Percentiles rank a stretch among this genome's conserved stretches.
Evolutionary conservation across 2,329 filamentous ascomycete genomes (phyloP).

Genomic region (Huntiella decipiens): DNA sequence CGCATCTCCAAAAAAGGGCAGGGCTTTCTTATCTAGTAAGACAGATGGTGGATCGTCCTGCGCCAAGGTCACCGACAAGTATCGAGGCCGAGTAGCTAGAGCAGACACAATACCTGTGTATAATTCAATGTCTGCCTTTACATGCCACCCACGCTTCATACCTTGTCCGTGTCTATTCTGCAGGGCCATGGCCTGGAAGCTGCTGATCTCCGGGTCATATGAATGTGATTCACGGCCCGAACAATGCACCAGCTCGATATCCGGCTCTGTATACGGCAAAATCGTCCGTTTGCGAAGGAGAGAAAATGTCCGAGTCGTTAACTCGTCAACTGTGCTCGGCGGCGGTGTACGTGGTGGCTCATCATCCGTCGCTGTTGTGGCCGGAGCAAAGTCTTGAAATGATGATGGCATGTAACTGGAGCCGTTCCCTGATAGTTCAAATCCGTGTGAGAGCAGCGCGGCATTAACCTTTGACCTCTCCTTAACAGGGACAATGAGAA

Average conservation of each 20-base stretch:
- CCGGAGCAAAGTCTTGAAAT: constrained; percentile 1
- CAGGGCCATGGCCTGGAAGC: constrained; percentile 15
- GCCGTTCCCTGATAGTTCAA: constrained; percentile 53
- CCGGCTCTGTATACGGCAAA: constrained; percentile 47
- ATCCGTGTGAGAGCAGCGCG: constrained; percentile 60
- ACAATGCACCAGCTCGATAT: constrained; percentile 61
- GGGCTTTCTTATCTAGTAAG: constrained; percentile 48
- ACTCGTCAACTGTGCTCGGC: constrained; percentile 56
- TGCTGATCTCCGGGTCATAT: constrained; percentile 14
- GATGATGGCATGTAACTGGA: constrained; percentile 16
- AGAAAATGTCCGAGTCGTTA: constrained; percentile 67
- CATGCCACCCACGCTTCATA: constrained; percentile 28
- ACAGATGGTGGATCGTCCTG: constrained; percentile 56
- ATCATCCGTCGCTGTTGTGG: background rate
- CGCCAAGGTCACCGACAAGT: constrained; percentile 56
- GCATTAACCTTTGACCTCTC: constrained; percentile 55
- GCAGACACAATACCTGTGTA: constrained; percentile 45
- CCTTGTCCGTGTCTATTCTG: constrained; percentile 12
- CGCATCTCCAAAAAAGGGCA: constrained; percentile 49
- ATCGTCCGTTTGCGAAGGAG: constrained; percentile 65
- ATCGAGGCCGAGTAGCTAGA: constrained; percentile 41
- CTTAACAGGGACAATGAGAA: constrained; percentile 72
- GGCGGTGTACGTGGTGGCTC: constrained; percentile 49
- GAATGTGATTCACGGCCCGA: constrained; percentile 37
- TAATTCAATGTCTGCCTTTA: constrained; percentile 41